These are phyloP conservation scores for Globisporangium recalcitrans DNA, from an alignment of 352 stramenopile species.

Conservation along the genomic window DNA sequence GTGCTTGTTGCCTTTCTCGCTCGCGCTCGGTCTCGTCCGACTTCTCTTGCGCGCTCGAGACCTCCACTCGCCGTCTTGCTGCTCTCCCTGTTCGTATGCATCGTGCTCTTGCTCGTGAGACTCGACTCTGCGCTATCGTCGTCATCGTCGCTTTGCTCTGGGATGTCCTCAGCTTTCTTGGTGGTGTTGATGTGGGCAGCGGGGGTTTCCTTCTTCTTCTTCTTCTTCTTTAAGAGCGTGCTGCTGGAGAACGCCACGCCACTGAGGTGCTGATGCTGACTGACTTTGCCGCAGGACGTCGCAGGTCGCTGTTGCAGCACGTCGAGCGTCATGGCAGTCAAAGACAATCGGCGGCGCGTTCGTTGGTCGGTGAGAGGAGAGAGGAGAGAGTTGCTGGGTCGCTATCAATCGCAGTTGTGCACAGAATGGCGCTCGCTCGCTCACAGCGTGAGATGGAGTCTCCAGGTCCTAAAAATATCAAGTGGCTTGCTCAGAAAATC, in stretches of 20 bases:
- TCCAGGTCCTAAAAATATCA: no score
- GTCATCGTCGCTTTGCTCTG: slow-evolving; percentile 7
- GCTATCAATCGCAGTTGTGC: no score
- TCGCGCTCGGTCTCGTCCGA: slow-evolving; percentile 39
- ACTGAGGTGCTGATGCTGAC: neutral
- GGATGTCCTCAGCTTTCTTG: slow-evolving; percentile 5
- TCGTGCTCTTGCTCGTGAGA: neutral
- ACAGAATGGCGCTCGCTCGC: no score
- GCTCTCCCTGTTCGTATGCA: neutral
- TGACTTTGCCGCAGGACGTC: slow-evolving; percentile 9
- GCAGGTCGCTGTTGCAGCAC: slow-evolving; percentile 19
- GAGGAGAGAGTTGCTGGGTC: no score
- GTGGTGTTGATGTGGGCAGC: neutral
- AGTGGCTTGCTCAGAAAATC: no score
- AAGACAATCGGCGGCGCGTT: neutral
- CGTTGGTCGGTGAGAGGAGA: no score
- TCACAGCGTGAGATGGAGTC: no score
- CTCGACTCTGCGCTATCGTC: neutral
- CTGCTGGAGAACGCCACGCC: neutral
- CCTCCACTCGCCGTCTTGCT: neutral
- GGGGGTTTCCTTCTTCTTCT: neutral
- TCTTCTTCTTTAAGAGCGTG: slow-evolving; percentile 1
- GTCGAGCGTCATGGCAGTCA: slow-evolving; percentile 25
- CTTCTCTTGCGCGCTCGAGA: neutral
- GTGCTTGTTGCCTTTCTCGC: slow-evolving; percentile 64